A percentile compares a stretch with the other conserved stretches of the same genome.
These are phyloP conservation scores for Pelagophyceae sp. DNA, from an alignment of 352 stramenopile genomes.

Conservation along the genomic window DNA sequence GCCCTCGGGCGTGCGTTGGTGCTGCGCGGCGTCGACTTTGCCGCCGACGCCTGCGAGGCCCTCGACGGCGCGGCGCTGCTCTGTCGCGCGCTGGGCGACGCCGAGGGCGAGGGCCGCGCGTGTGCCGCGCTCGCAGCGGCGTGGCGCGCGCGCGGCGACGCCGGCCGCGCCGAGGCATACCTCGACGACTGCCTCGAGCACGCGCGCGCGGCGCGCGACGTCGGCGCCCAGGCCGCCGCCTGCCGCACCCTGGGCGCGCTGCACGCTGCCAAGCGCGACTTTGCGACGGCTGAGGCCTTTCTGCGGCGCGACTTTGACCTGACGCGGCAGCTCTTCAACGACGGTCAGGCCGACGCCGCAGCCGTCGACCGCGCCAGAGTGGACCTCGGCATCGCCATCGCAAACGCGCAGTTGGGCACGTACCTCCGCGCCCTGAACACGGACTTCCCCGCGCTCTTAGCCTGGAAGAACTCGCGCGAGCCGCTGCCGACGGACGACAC, in stretches of 20 bases:
- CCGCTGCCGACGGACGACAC: not conserved
- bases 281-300: constrained; percentile 65
- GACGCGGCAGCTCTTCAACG: constrained; percentile 27
- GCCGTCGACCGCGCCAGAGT: constrained; percentile 30
- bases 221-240: constrained; percentile 68
- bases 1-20: constrained; percentile 13
- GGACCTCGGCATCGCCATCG: constrained; percentile 34
- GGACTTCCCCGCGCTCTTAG: constrained; percentile 33
- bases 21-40: constrained; percentile 29
- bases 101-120: constrained; percentile 63
- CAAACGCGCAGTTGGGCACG: constrained; percentile 32
- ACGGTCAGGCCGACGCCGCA: constrained; percentile 18
- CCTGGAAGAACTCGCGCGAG: constrained; percentile 34
- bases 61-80: constrained; percentile 59
- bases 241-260: constrained; percentile 64
- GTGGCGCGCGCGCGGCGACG: constrained; percentile 53
- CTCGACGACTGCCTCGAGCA: constrained; percentile 70
- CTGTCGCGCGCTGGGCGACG: constrained; percentile 31
- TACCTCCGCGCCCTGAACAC: constrained; percentile 33
- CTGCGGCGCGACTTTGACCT: constrained; percentile 78
- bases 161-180: constrained; percentile 57
- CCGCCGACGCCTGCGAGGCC: constrained; percentile 61
- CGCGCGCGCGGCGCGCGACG: constrained; percentile 62
- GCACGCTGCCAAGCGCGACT: constrained; percentile 46
- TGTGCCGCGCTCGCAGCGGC: constrained; percentile 72